Evolutionary conservation across 1,284 basidiomycete species (phyloP).

Genomic region (Trametes hirsuta): DNA sequence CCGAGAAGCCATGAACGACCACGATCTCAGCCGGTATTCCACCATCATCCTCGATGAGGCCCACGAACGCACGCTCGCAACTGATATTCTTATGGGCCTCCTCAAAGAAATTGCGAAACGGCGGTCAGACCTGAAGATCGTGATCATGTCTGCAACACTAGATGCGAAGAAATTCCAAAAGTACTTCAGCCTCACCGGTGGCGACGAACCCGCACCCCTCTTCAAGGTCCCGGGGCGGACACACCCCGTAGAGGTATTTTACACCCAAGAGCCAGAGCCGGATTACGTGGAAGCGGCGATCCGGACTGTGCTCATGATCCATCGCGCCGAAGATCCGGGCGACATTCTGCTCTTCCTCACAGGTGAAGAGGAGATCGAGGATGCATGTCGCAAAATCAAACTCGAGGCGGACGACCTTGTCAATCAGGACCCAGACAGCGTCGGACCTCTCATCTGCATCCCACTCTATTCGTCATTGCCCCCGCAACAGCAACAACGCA

Average conservation of each 20-base stretch:
- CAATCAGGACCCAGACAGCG: slow-evolving; percentile 70
- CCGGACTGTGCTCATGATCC: slow-evolving; percentile 96
- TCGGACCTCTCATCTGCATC: slow-evolving; percentile 81
- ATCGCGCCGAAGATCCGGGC: slow-evolving; percentile 92
- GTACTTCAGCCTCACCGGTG: slow-evolving; percentile 79
- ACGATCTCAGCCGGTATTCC: slow-evolving; percentile 86
- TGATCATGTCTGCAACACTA: slow-evolving; percentile 98
- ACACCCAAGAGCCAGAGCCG: slow-evolving; percentile 93
- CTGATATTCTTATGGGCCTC: slow-evolving; percentile 98
- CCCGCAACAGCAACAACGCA: slow-evolving; percentile 91
- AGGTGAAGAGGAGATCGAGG: slow-evolving; percentile 98
- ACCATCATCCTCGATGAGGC: slow-evolving; percentile 99
- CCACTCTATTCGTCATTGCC: slow-evolving; percentile 55
- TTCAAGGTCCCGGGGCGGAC: slow-evolving; percentile 97
- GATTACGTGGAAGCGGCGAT: slow-evolving; percentile 99
- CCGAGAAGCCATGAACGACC: slow-evolving; percentile 97
- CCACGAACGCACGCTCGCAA: slow-evolving; percentile 97
- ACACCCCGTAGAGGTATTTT: slow-evolving; percentile 96
- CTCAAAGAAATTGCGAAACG: slow-evolving; percentile 77
- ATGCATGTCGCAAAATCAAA: slow-evolving; percentile 93
- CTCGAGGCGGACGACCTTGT: slow-evolving; percentile 83
- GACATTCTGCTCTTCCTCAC: slow-evolving; percentile 96
- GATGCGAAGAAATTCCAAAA: slow-evolving; percentile 97
- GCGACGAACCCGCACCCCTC: slow-evolving; percentile 67
- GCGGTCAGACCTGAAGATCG: slow-evolving; percentile 92